Evolutionary conservation across 768 basidiomycete species (phyloP), one percentile per base, ranked within the genome.

Genomic region (Hygrophorus pudorinus): DNA sequence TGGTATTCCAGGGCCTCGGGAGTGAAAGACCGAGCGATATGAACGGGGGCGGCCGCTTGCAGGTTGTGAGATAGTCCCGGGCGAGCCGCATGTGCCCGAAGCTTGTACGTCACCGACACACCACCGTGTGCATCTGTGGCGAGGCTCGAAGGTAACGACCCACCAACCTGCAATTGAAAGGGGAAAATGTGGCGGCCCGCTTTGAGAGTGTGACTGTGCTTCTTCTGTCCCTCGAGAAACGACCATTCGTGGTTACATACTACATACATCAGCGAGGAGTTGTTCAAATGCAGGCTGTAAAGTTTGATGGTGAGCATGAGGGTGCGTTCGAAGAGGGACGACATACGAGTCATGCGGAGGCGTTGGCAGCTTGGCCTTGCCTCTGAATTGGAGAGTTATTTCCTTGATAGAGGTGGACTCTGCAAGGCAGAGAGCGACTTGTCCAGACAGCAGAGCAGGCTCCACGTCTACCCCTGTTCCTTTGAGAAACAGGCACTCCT

Each of bases 181-280:
- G 93, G 93, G 62, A 97, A 97, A 18, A 79, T 65, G 58, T 98
- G 94, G 29, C 79, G 80, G 11, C 94, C 94, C n/a, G 92, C 90
- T 65, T 97, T 96, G 59, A 97, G 80, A 0, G 92, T 97, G 55
- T 88, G 90, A 9, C 74, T 68, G 55, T 84, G 81, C 33, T 70
- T 72, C 61, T 79, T 85, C 53, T 81, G 78, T 45, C 86, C 85
- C 53, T 89, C 83, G 39, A 94, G 79, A 67, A 96, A 93, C 12
- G 86, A 85, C 91, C 89, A 93, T 49, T 91, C 86, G 56, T 93
- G 88, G 46, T 75, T 76, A 61, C 83, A 85, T 34, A 92, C 62
- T 34, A 75, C 66, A 55, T 79, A 83, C 13, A 72, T 76, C 47
- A 75, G 59, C 8, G 66, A 64, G 0, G 21, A 27, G 11, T 62